Conservation (phyloP, 1,139 yeast species). For the Kurtzmaniella quercitrusa region DNA sequence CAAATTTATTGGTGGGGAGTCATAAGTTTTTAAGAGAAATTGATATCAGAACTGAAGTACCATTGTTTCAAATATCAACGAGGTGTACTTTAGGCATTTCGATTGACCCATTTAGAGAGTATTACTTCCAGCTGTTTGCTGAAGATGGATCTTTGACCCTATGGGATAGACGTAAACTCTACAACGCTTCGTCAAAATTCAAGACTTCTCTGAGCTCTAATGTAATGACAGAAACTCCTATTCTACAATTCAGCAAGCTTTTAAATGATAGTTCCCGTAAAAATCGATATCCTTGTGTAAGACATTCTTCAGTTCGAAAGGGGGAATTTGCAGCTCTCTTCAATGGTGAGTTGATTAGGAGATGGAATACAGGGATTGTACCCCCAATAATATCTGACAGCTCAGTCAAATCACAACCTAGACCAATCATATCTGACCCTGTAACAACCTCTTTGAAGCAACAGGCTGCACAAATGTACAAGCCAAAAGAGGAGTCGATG, state of each 20-base stretch:
- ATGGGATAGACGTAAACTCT: slow-evolving; percentile 79
- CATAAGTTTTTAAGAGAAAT: slow-evolving; percentile 75
- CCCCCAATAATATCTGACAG: slow-evolving; percentile 28
- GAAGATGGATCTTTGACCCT: slow-evolving; percentile 83
- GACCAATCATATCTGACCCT: slow-evolving; percentile 5
- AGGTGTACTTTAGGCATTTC: slow-evolving; percentile 67
- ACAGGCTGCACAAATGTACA: slow-evolving; percentile 34
- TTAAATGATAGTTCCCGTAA: slow-evolving; percentile 63
- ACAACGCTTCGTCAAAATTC: slow-evolving; percentile 16
- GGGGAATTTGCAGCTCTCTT: slow-evolving; percentile 81
- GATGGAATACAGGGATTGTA: slow-evolving; percentile 75
- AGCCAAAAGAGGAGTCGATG: slow-evolving; percentile 46
- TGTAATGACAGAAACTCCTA: slow-evolving; percentile 50
- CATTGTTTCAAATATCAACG: slow-evolving; percentile 72
- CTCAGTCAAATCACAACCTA: slow-evolving; percentile 6
- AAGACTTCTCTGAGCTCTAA: slow-evolving; percentile 14
- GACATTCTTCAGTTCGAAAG: slow-evolving; percentile 63
- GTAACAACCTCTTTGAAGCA: slow-evolving; percentile 26
- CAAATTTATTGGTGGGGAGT: slow-evolving; percentile 65
- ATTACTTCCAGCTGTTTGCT: slow-evolving; percentile 67
- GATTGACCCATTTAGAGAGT: slow-evolving; percentile 61
- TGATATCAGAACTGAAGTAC: slow-evolving; percentile 68
- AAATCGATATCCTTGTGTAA: slow-evolving; percentile 59
- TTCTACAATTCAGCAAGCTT: slow-evolving; percentile 62
- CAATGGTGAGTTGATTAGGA: slow-evolving; percentile 69